Evolutionary conservation across 2,329 filamentous ascomycete genomes (phyloP), one percentile per base, ranked within the genome.

Genomic region (Sordariomycetes sp.): DNA sequence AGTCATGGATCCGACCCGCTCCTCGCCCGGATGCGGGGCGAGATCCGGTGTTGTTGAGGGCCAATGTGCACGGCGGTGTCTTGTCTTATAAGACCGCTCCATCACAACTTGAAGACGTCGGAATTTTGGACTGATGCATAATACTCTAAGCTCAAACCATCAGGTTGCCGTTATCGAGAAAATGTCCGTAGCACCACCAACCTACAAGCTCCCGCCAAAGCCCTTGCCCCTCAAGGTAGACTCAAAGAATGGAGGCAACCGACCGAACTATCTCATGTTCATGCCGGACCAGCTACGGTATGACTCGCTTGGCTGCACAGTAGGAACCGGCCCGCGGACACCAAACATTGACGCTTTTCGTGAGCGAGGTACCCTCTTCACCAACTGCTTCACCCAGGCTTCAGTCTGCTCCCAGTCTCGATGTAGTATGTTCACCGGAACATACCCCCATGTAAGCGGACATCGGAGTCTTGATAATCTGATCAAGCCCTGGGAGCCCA

Each of bases 221-320:
- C 21, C 32, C 5, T 18, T 27, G 2, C 21, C 23, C 3, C 15
- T 33, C 8, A 14, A 14, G 9, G 21, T 50, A 8, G 18, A 46
- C 30, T 51, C 49, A 3, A 40, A 42, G 8, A 51, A 53, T 42
- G 50, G 49, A 20, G 47, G 44, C 4, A 14, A 44, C 12, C 38
- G 40, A 12, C 53, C 57, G 11, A 64, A 64, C 35, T 53, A 57
- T 19, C 43, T 63, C 33, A 59, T 66, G 7, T 68, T 66, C 39
- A 66, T 67, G 63, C 64, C 63, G 4, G 63, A 68, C 32, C 64
- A 67, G 45, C 49, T 68, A 4, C 57, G 63, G 9, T 64, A 60
- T 29, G 64, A 68, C 41, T 55, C 61, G 2, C 44, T 66, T 0
- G 55, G 55, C 1, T 63, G 55, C 29, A 51, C 52, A 3, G 48